Percentiles rank a stretch among this genome's conserved stretches.
Conservation (phyloP, 495 filamentous ascomycete species). For the Chaetomium fimeti region DNA sequence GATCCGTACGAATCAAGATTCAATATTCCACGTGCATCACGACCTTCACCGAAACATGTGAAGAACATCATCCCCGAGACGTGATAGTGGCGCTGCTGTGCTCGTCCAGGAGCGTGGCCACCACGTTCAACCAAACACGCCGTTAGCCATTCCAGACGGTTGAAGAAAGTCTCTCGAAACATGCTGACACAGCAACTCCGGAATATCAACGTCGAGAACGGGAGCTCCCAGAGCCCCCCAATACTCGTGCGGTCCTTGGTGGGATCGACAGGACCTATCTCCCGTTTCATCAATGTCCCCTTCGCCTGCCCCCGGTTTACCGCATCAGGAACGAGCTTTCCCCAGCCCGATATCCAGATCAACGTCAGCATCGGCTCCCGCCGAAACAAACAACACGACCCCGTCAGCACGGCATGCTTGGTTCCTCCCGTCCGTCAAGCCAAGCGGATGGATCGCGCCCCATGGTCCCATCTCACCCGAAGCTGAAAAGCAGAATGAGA, state of each 20-base stretch:
- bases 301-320: background rate
- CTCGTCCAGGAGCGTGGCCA: background rate
- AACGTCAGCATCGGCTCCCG: background rate
- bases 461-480: background rate
- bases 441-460: background rate
- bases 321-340: background rate
- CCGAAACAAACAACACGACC: background rate
- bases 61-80: background rate
- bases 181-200: background rate
- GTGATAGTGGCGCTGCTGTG: conserved; percentile 6
- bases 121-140: background rate
- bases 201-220: background rate
- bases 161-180: background rate
- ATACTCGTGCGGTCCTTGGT: background rate
- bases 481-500: background rate
- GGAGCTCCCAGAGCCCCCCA: background rate
- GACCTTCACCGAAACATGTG: background rate
- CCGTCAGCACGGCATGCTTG: background rate
- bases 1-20: background rate
- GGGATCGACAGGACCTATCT: conserved; percentile 2
- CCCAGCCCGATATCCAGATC: background rate
- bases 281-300: conserved; percentile 2
- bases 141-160: background rate
- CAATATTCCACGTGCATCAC: conserved; percentile 2
- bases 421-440: background rate